Base-by-base conservation (phyloP, 805 yeast genomes). In the Ogataea minuta region DNA sequence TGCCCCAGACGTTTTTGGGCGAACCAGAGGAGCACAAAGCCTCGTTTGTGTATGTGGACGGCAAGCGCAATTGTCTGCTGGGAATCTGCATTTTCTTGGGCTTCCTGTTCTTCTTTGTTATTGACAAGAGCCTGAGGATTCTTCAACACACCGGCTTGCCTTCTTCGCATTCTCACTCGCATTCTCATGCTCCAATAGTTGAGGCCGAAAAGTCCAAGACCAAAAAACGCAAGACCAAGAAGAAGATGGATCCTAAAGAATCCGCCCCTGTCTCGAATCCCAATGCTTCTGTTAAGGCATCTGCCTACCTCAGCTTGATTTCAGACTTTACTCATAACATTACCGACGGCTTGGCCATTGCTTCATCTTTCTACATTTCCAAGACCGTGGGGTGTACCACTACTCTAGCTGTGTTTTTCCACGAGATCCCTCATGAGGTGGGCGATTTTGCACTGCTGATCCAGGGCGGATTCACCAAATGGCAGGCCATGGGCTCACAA, bases 381-480 rank as follows among this genome's bases (percentile, higher is more conserved):
- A 70, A 72, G 36, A 65, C 61, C 31, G 78, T 76, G 12, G 93
- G 93, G 0, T 76, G 82, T 16, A 71, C 83, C 2, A 81, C 90
- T 0, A 75, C 84, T 15, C 61, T 83, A 25, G 86, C 90, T 1
- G 81, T 84, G 20, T 71, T 83, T 45, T 73, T 81, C 60, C 93
- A 84, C 57, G 93, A 84, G 57, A 74, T 84, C 34, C 93, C 93
- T 5, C 93, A 84, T 56, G 88, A 83, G 54, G 74, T 84, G 45
- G 90, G 91, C 33, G 93, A 84, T 54, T 84, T 80, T 62, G 90
- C 89, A 0, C 64, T 84, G 17, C 64, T 84, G 44, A 72, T 81
- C 45, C 78, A 79, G 52, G 81, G 81, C 15, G 91, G 91, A 0
- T 74, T 79, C 48, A 68, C 84, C 14, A 78, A 78, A 59, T 62